Conservation (phyloP, 2,329 filamentous ascomycete species). For the Colletotrichum lini region DNA sequence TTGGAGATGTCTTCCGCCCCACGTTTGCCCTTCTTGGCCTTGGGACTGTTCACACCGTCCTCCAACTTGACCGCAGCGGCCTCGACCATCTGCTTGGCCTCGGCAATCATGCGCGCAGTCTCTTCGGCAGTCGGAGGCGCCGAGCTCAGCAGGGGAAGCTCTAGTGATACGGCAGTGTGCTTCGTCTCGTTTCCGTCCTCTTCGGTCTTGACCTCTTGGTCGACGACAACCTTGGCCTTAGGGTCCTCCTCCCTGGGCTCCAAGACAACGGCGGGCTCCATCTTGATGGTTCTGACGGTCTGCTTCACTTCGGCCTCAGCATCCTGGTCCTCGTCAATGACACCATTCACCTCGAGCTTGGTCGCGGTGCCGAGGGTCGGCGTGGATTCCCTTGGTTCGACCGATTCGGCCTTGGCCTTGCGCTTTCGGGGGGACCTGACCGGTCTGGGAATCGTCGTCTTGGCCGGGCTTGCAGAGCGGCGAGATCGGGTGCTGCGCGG, state of each 20-base stretch:
- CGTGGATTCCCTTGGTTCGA: conserved; percentile 48
- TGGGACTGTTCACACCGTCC: conserved; percentile 46
- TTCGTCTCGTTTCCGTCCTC: conserved; percentile 75
- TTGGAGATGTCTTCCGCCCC: conserved; percentile 80
- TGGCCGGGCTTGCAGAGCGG: conserved; percentile 72
- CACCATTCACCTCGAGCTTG: conserved; percentile 50
- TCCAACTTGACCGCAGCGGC: conserved; percentile 66
- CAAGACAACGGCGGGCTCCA: conserved; percentile 63
- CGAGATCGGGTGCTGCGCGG: conserved; percentile 64
- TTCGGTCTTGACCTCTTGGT: conserved; percentile 72
- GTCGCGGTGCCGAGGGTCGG: conserved; percentile 36
- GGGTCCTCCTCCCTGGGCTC: conserved; percentile 69
- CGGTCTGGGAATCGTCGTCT: conserved; percentile 53
- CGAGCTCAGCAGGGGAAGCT: conserved; percentile 74
- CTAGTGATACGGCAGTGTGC: conserved; percentile 81
- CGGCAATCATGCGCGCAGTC: conserved; percentile 85
- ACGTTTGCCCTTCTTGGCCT: conserved; percentile 74
- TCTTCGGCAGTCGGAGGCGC: conserved; percentile 83
- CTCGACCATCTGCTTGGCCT: conserved; percentile 90
- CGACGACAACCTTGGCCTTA: conserved; percentile 78
- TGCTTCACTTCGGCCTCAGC: conserved; percentile 51
- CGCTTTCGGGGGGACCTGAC: conserved; percentile 68
- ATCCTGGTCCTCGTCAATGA: conserved; percentile 47
- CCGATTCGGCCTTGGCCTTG: conserved; percentile 59
- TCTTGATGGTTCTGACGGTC: conserved; percentile 63